Base-by-base conservation (phyloP, 139 green algal genomes). In the Chlamydomonas schloesseri region DNA sequence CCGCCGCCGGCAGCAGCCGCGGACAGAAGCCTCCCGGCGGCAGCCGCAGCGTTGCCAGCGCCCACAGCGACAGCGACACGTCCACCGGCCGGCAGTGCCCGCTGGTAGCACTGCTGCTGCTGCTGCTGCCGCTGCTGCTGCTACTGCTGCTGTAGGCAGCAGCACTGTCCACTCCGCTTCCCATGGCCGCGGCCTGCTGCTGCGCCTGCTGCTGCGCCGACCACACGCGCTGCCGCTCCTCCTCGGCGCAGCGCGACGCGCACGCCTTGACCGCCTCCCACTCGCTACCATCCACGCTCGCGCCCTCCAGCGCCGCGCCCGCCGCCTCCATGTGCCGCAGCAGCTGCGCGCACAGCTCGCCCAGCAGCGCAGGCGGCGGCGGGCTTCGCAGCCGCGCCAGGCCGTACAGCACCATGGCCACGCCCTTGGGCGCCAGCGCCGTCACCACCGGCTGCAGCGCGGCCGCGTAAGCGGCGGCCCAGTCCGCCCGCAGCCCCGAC, bases 61-160 rank as follows among this genome's bases (percentile, higher is more conserved):
- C 81, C 81, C 81, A 87, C 23, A 87, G 46, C 2, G 69, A 58
- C 69, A 80, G 34, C 33, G 81, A 71, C 13, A 87, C 81, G 47
- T 87, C 81, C 8, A 34, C 53, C 18, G 81, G 81, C 34, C 28
- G n/a, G 28, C 80, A 86, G 26, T 11, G n/a, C 36, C n/a, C 24
- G n/a, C 14, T 1, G 26, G 65, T 13, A 1, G n/a, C 4, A 31
- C 31, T 46, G 31, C 31, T 33, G 62, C 62, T 69, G 62, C 18
- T 64, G 55, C 55, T 64, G 55, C 64, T 71, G 64, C 64, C 15
- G 26, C 64, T 36, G 64, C 64, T 34, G 17, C 64, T 71, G 64
- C 13, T 71, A 24, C 28, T 9, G 31, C 2, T 28, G 42, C 42
- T 8, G 42, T 26, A 6, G 57, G 6, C 57, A 10, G 6, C 57